Evolutionary conservation across 768 basidiomycete species (phyloP).

Genomic region (Suillus subluteus): DNA sequence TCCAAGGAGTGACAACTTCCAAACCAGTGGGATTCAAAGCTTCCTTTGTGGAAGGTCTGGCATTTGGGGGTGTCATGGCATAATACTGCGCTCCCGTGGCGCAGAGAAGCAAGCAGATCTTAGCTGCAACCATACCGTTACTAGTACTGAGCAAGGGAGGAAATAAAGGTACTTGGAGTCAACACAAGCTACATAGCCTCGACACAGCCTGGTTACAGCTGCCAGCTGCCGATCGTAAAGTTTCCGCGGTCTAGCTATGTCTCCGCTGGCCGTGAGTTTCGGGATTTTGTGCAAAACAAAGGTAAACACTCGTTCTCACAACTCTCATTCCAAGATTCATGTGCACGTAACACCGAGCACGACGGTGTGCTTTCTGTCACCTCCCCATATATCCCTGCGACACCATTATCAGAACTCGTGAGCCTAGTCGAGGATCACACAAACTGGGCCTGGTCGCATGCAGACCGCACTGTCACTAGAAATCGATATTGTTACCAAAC

Average conservation of each 20-base stretch:
- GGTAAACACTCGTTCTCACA: too few relatives aligned
- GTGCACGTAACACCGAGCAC: too few relatives aligned
- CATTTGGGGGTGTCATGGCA: conserved; percentile 8
- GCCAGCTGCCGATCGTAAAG: too few relatives aligned
- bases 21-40: not conserved
- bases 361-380: not conserved
- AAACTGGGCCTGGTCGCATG: conserved; percentile 18
- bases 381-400: not conserved
- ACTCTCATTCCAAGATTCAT: too few relatives aligned
- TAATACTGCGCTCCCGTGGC: conserved; percentile 5
- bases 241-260: too few relatives aligned
- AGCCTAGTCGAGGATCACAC: not conserved
- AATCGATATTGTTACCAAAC: conserved; percentile 18
- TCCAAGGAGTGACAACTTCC: not conserved
- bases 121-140: not conserved
- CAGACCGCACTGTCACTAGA: conserved; percentile 10
- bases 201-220: too few relatives aligned
- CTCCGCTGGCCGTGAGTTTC: too few relatives aligned
- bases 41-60: conserved; percentile 9
- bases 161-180: not conserved
- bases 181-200: not conserved
- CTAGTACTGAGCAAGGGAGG: not conserved
- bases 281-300: not conserved
- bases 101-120: conserved; percentile 7
- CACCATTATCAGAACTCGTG: not conserved